phyloP scores from a whole-genome alignment of 257 asterid genomes.

The Nyctanthes arbortristis region DNA sequence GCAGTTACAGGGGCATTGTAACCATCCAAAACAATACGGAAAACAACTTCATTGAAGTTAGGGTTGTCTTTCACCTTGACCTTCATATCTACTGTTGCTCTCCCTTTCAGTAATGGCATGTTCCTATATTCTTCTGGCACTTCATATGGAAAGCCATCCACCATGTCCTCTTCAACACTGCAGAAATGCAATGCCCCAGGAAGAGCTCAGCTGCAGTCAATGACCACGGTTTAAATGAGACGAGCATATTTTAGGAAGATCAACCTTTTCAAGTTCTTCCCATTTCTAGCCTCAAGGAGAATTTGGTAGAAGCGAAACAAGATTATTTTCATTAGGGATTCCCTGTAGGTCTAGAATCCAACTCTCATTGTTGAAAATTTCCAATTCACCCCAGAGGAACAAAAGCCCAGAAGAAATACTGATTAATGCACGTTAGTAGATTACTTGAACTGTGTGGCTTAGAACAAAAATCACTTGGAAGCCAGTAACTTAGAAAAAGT shows the following conservation, averaged over 20 bases:
- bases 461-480: not conserved
- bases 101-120: constrained; percentile 94
- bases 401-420: not conserved
- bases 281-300: constrained; percentile 28
- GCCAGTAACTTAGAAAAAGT: not conserved
- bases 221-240: constrained; percentile 93
- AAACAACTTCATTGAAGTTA: constrained; percentile 68
- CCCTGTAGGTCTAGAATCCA: not conserved
- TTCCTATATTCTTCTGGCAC: constrained; percentile 86
- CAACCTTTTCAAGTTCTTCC: constrained; percentile 30
- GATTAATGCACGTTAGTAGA: not conserved
- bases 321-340: constrained; percentile 6
- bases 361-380: not conserved
- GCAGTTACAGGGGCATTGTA: constrained; percentile 97
- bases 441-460: not conserved
- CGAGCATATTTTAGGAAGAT: constrained; percentile 48
- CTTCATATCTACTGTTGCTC: constrained; percentile 98
- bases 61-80: constrained; percentile 97
- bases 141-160: constrained; percentile 95
- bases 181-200: constrained; percentile 99
- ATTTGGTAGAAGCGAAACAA: constrained; percentile 13
- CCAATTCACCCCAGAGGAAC: not conserved
- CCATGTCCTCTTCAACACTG: constrained; percentile 99
- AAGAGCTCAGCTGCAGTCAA: constrained; percentile 99
- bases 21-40: constrained; percentile 90